Evolutionary conservation across 371 early-diverging fungal species (phyloP).

Genomic region (Mucor lusitanicus): DNA sequence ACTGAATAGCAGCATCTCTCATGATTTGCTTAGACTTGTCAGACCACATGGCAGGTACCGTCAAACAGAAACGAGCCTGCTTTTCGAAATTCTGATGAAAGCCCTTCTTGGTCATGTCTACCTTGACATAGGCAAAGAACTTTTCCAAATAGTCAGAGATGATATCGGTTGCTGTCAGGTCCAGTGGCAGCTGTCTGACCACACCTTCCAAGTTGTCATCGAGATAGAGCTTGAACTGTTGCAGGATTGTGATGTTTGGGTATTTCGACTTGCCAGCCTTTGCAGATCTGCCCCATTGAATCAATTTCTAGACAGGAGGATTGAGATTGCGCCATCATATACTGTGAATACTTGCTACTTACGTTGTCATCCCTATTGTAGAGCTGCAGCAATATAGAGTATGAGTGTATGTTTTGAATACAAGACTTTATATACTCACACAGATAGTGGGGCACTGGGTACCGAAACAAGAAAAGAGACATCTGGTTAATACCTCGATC

Average conservation of each 20-base stretch:
- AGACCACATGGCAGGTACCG: conserved; percentile 67
- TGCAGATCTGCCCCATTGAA: conserved; percentile 48
- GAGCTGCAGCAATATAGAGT: conserved; percentile 14
- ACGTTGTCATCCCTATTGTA: conserved; percentile 34
- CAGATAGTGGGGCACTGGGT: conserved; percentile 44
- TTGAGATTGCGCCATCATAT: background rate
- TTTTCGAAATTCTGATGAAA: conserved; percentile 37
- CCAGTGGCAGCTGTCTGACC: conserved; percentile 48
- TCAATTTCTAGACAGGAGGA: conserved; percentile 24
- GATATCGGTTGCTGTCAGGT: conserved; percentile 44
- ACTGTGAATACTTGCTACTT: conserved; percentile 4
- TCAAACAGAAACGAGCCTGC: conserved; percentile 45
- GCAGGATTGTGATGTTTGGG: conserved; percentile 31
- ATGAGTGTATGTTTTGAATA: background rate
- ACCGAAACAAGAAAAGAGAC: background rate
- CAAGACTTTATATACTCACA: conserved; percentile 26
- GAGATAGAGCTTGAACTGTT: conserved; percentile 57
- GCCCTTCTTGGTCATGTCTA: conserved; percentile 51
- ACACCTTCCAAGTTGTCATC: conserved; percentile 50
- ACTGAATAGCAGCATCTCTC: conserved; percentile 57
- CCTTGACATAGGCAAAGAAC: conserved; percentile 48
- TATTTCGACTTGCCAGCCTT: conserved; percentile 27
- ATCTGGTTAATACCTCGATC: background rate
- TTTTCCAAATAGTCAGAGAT: conserved; percentile 57
- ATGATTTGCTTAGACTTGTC: conserved; percentile 61